Base-by-base conservation (phyloP, 2,329 filamentous ascomycete genomes). In the Aspergillus fijiensis region DNA sequence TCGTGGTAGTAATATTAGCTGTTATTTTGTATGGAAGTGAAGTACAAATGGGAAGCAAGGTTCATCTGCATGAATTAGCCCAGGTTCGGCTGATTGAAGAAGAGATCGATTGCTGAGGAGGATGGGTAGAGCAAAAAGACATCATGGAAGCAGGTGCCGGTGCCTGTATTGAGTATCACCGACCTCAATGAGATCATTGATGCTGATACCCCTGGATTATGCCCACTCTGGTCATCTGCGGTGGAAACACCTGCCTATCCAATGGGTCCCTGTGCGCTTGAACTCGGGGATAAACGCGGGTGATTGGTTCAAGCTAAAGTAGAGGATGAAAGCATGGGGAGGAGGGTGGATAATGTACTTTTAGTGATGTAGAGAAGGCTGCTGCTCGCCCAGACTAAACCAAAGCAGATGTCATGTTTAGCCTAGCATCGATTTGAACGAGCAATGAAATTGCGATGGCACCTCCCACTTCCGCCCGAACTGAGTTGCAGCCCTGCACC, bases 401-500 rank as follows among this genome's bases (percentile, higher is more conserved):
- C 33, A 35, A 35, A 35, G 39, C 14, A 45, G 39, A 45, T 45
- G 39, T 45, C 39, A 35, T 16, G 39, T 45, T 45, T 35, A 35
- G 14, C 16, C 16, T 45, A 45, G 16, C 39, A 45, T 45, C 10
- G 5, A 45, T 45, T 45, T 45, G 39, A 45, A 19, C 39, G 39
- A 45, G 39, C 12, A 16, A 6, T 45, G 39, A 45, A 45, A 45
- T 45, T 45, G 39, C 39, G 39, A 45, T 16, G 39, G 39, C 39
- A n/a, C 16, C 39, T 45, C 45, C 57, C 56, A 59, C 53, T 49
- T 50, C 33, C 49, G 55, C 25, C 53, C 48, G 33, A 21, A 42
- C 55, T 47, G 48, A 59, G 58, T 63, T 63, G 61, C 63, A 64
- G 64, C 62, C 59, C 56, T 64, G 60, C 60, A 63, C 60, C 53